Evolutionary conservation across 192 early-diverging fungal genomes (phyloP).

Genomic region (Backusella macrospora): DNA sequence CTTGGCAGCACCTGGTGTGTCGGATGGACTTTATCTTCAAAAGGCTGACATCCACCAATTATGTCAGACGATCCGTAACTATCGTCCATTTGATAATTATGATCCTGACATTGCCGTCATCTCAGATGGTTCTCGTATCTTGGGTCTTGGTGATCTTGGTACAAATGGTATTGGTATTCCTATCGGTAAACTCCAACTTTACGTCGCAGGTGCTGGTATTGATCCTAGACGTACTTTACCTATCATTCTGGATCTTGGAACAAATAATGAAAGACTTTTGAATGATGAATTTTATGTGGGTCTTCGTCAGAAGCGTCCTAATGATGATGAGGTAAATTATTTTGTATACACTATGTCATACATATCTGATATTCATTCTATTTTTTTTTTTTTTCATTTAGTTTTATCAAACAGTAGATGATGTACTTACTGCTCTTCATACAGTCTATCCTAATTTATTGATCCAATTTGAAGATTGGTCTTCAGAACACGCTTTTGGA

Average conservation of each 20-base stretch:
- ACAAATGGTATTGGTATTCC: slow-evolving; percentile 96
- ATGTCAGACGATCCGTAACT: slow-evolving; percentile 77
- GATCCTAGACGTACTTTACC: slow-evolving; percentile 87
- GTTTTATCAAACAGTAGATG: slow-evolving; percentile 86
- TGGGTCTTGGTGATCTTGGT: slow-evolving; percentile 94
- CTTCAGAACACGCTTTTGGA: slow-evolving; percentile 87
- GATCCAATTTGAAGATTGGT: slow-evolving; percentile 98
- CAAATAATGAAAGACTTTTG: slow-evolving; percentile 80
- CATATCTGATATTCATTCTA: too few species aligned
- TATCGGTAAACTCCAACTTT: slow-evolving; percentile 93
- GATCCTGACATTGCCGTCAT: slow-evolving; percentile 89
- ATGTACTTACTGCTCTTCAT: slow-evolving; percentile 74
- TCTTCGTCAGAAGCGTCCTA: slow-evolving; percentile 66
- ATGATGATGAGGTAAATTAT: slow-evolving; percentile 51
- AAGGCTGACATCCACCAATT: slow-evolving; percentile 74
- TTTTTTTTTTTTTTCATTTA: too few species aligned
- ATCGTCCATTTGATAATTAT: slow-evolving; percentile 53
- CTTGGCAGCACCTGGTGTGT: slow-evolving; percentile 72
- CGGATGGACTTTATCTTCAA: slow-evolving; percentile 88
- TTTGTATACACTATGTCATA: too few species aligned
- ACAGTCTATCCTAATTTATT: slow-evolving; percentile 78
- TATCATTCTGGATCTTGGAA: slow-evolving; percentile 91
- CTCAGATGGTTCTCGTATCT: slow-evolving; percentile 92
- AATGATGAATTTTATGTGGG: slow-evolving; percentile 93
- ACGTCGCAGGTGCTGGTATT: slow-evolving; percentile 84